These are phyloP conservation scores for Trebouxiophyceae sp. DNA, from an alignment of 163 green algal genomes.

Conservation along the genomic window DNA sequence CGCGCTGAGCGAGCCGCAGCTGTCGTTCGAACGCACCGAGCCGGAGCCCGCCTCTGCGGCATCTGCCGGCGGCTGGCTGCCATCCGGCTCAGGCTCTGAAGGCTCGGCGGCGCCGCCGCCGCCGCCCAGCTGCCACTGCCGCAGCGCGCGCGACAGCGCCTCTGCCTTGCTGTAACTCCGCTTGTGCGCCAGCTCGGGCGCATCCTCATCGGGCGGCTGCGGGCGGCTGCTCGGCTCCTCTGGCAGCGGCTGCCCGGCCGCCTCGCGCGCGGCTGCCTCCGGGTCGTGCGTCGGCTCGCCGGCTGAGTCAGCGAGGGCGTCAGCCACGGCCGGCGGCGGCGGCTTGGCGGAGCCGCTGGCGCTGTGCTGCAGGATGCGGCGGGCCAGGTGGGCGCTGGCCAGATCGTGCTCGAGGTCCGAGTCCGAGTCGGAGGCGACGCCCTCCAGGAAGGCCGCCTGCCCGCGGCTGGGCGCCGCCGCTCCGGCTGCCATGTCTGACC, in stretches of 20 bases:
- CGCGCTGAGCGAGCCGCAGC: neutral
- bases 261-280: too few species aligned
- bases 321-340: too few species aligned
- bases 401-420: constrained; percentile 10
- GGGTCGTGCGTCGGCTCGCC: too few species aligned
- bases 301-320: too few species aligned
- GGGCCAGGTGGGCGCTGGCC: neutral
- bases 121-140: neutral
- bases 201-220: neutral
- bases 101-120: too few species aligned
- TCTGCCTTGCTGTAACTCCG: neutral
- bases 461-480: neutral
- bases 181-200: neutral
- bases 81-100: too few species aligned
- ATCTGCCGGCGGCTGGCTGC: too few species aligned
- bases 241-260: too few species aligned
- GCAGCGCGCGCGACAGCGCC: neutral
- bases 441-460: neutral
- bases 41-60: too few species aligned
- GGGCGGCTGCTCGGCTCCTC: too few species aligned
- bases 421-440: constrained; percentile 4
- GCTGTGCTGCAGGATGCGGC: neutral
- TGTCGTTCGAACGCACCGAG: neutral
- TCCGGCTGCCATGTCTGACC: too few species aligned
- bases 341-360: neutral